Evolutionary conservation across 257 asterid genomes (phyloP), one percentile per base, ranked within the genome.

Genomic region (Lavandula angustifolia): DNA sequence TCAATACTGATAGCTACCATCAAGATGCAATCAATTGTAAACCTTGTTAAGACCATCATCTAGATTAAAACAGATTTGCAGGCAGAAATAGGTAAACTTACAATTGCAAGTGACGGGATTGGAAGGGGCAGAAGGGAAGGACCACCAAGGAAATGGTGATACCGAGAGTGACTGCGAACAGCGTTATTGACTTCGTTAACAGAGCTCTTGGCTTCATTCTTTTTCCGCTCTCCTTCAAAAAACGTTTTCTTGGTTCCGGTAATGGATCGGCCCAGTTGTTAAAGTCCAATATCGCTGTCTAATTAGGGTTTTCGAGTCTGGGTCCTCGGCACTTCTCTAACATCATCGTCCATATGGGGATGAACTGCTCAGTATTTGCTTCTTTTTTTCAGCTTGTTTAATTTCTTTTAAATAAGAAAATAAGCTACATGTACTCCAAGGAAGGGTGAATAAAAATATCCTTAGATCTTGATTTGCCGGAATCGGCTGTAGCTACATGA

Each of bases 71-170:
- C 47, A 29, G 14, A 14, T 3, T 13, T 7, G 18, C 10, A 9
- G 42, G 2, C 37, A 38, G n/a, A 7, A 14, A 59, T 0, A 41
- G 27, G 48, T n/a, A 9, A 60, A 85, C 96, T 81, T 66, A 94
- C 97, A 64, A 56, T 94, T 94, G 73, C 97, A 87, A 54, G 94
- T 84, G 81, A 94, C 99, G 0, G 97, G 97, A 59, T 70, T 87
- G 8, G 77, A 68, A 64, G 99, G 95, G n/a, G 99, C 99, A 29
- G 99, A 94, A 72, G 99, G 99, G 74, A 94, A 94, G 31, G 92
- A 71, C 99, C 99, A 94, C 64, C 61, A 83, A 69, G 49, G 78
- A 73, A 55, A 81, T 73, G 67, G 95, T 75, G 79, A 85, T 61
- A 14, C 77, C 76, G 22, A 89, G 67, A 55, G 90, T 85, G 78